Base-by-base conservation (phyloP, 352 stramenopile species). In the Pelagophyceae sp. region DNA sequence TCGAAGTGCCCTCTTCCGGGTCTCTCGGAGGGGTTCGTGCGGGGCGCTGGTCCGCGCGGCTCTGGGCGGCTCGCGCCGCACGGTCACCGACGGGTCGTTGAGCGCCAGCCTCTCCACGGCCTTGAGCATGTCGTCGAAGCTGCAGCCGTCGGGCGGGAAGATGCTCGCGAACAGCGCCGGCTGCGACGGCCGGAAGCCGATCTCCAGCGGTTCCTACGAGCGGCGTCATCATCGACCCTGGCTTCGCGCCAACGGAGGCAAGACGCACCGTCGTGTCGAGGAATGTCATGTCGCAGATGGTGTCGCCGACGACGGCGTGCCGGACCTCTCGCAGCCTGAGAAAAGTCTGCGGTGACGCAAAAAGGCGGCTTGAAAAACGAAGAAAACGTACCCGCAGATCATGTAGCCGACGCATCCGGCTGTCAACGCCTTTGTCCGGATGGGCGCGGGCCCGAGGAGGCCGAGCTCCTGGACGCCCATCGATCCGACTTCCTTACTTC, bases 81-180 rank as follows among this genome's bases (percentile, higher is more conserved):
- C 84, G 23, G 87, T 90, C 67, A 98, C 90, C 76, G 89, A 96
- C 1, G 94, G 93, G 82, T 99, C 96, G 79, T 99, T 99, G 0
- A 99, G 83, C 60, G 92, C 93, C 2, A 99, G 89, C 78, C 95
- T 92, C 75, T 98, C 93, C 25, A 99, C 94, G 6, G 96, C 94
- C 0, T 89, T 88, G n/a, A 90, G 89, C 69, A 99, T 82, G 65
- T 98, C 95, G 72, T 98, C 95, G 81, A 99, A 98, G 50, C 87
- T 94, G 75, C 91, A 94, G 72, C 94, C 90, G 67, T 99, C 94
- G 17, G 96, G 93, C 2, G 96, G 96, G 86, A 98, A 98, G 80
- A 99, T 95, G 78, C 90, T 97, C 6, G 96, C 95, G 86, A 97
- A 99, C n/a, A 99, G 89, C 92, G 97, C 98, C 60, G 80, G 85